Conservation (phyloP, 2,329 filamentous ascomycete species). For the Arthrobotrys iridis region DNA sequence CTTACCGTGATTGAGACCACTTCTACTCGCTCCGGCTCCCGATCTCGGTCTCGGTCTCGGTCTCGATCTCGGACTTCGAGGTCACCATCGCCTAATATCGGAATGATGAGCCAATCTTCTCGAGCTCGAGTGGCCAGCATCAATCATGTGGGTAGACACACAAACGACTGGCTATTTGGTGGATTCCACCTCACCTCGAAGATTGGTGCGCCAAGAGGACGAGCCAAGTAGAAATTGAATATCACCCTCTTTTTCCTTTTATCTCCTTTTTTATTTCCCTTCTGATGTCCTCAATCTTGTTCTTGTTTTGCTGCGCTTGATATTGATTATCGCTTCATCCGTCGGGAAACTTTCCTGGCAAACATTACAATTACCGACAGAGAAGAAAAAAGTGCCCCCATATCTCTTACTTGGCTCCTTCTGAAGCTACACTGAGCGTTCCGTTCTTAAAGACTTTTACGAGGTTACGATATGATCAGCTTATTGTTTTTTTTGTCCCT, state of each 20-base stretch:
- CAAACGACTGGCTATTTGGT: constrained; percentile 54
- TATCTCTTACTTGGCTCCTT: neutral
- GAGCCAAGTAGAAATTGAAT: constrained; percentile 17
- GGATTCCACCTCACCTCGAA: constrained; percentile 50
- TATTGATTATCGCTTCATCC: constrained; percentile 5
- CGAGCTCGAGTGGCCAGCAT: constrained; percentile 45
- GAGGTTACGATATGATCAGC: constrained; percentile 5
- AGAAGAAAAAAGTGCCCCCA: neutral
- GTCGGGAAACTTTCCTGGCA: neutral
- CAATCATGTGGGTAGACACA: constrained; percentile 49
- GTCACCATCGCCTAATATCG: constrained; percentile 23
- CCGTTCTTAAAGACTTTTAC: neutral
- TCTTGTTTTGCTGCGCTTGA: no score
- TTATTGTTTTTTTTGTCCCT: neutral
- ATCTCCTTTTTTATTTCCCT: neutral
- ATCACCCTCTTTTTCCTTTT: constrained; percentile 9
- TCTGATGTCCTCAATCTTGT: neutral
- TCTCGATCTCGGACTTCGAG: neutral
- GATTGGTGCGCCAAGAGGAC: constrained; percentile 42
- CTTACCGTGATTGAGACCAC: constrained; percentile 32
- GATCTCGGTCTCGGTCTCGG: constrained; percentile 21
- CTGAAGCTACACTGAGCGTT: neutral
- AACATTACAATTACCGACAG: constrained; percentile 2
- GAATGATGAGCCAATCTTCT: constrained; percentile 33
- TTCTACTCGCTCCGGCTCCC: constrained; percentile 15